phyloP scores from a whole-genome alignment of 2,329 filamentous ascomycete species.

The Pseudopyrenochaeta lycopersici region DNA sequence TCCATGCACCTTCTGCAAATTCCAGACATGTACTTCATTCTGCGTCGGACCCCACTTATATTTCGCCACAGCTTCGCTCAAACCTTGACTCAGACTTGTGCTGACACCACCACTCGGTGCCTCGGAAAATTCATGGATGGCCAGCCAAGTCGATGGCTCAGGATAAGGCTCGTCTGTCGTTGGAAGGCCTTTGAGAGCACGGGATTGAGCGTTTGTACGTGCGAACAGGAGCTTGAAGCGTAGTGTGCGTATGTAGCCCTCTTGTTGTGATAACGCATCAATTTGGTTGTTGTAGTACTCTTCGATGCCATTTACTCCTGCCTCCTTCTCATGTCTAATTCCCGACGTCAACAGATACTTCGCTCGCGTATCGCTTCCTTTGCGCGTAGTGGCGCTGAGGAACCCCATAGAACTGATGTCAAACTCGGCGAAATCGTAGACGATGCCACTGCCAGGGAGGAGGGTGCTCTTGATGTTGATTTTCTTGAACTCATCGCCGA shows the following conservation, averaged over 20 bases:
- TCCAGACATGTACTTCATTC: constrained; percentile 7
- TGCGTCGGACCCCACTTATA: not conserved
- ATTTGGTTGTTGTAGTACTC: constrained; percentile 32
- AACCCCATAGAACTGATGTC: constrained; percentile 36
- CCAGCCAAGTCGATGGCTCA: constrained; percentile 36
- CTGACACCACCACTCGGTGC: constrained; percentile 2
- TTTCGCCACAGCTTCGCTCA: not conserved
- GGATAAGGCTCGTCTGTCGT: constrained; percentile 30
- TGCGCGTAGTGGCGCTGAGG: constrained; percentile 18
- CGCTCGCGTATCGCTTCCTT: constrained; percentile 19
- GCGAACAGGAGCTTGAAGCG: constrained; percentile 35
- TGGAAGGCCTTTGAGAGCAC: constrained; percentile 37
- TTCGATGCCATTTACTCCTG: constrained; percentile 18
- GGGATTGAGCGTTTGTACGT: constrained; percentile 41
- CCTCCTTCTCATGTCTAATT: constrained; percentile 21
- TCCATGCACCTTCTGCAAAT: constrained; percentile 2
- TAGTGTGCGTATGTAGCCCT: constrained; percentile 32
- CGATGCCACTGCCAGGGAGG: constrained; percentile 32
- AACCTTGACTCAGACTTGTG: not conserved
- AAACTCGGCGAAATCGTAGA: constrained; percentile 43
- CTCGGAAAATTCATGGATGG: constrained; percentile 36
- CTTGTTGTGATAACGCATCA: constrained; percentile 10
- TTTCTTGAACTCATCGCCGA: constrained; percentile 44
- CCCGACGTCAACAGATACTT: constrained; percentile 26
- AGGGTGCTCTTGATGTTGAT: constrained; percentile 46